Base-by-base conservation (phyloP, 2,329 filamentous ascomycete species). In the Trichoderma guizhouense region DNA sequence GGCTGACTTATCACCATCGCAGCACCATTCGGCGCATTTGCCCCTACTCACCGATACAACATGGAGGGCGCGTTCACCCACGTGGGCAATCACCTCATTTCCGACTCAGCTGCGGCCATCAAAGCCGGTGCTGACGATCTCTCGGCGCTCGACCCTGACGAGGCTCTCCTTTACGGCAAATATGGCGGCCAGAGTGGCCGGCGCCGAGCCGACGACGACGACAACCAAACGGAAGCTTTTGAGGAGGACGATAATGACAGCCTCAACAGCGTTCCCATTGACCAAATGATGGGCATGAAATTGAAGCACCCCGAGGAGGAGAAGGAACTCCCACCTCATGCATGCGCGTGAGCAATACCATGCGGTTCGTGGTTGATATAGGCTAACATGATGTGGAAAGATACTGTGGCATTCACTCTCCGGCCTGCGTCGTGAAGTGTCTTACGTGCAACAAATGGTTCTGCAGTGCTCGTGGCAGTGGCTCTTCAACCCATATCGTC, bases 401-500 rank as follows among this genome's bases (percentile, higher is more conserved):
- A 51, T 98, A 98, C 82, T 99, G 96, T 81, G 96, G 96, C 72
- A 99, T 99, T 75, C 96, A 99, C 84, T 97, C 97, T 72, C 92
- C 96, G 2, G 92, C 92, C 80, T 96, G 93, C 75, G 97, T 99
- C 71, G 96, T 99, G 77, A 98, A 98, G 84, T 99, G 96, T 80
- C 87, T 99, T 73, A 89, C 91, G 73, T 99, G 96, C 86, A 95
- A 90, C 85, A 99, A 98, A 81, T 99, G 96, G 96, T 99, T 99
- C 82, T 99, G 96, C 84, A 98, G 95, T 82, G 95, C 95, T 73
- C 93, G 95, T 78, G 95, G 96, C 76, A 99, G 98, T 82, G 95
- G 95, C 21, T 97, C 93, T 66, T 98, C 95, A 30, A 97, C 95
- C 39, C 96, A 99, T 81, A 98, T 99, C 77, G 94, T 99, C 84